These are phyloP conservation scores for Sungouiella thailandica DNA, from an alignment of 805 yeast species.

Conservation along the genomic window DNA sequence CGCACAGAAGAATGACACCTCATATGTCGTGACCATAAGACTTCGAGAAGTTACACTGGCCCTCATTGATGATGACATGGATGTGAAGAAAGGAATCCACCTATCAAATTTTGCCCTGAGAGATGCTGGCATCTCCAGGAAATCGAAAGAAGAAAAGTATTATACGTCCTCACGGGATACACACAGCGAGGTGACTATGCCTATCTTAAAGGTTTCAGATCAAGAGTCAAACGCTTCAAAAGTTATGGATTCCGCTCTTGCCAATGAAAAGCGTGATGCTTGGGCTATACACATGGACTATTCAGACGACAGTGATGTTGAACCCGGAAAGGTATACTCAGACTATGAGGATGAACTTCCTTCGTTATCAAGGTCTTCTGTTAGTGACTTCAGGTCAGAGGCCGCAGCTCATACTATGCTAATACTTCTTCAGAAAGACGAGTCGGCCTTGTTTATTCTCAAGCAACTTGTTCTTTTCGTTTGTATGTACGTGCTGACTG, in stretches of 20 bases:
- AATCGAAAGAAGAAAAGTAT: too few species aligned
- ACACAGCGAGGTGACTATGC: conserved; percentile 1
- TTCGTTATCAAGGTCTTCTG: conserved; percentile 2
- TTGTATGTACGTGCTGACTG: conserved; percentile 14
- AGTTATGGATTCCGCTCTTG: too few species aligned
- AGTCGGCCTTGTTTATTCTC: conserved; percentile 21
- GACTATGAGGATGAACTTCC: conserved; percentile 6
- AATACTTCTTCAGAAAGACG: conserved; percentile 22
- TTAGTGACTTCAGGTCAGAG: conserved; percentile 8
- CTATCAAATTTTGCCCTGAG: too few species aligned
- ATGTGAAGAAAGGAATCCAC: neutral
- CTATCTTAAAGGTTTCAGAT: neutral
- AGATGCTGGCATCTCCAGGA: neutral
- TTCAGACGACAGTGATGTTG: conserved; percentile 25
- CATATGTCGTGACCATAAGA: neutral
- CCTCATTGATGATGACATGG: neutral
- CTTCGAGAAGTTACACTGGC: neutral
- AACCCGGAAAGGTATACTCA: conserved; percentile 7
- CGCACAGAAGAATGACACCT: neutral
- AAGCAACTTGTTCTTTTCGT: conserved; percentile 22
- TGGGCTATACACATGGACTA: conserved; percentile 24
- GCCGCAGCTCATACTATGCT: conserved; percentile 15
- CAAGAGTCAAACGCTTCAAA: neutral
- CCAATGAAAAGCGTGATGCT: conserved; percentile 3
- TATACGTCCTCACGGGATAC: too few species aligned